Evolutionary conservation across 768 basidiomycete genomes (phyloP), one percentile per base, ranked within the genome.

Genomic region (Leccinum barrowsii): DNA sequence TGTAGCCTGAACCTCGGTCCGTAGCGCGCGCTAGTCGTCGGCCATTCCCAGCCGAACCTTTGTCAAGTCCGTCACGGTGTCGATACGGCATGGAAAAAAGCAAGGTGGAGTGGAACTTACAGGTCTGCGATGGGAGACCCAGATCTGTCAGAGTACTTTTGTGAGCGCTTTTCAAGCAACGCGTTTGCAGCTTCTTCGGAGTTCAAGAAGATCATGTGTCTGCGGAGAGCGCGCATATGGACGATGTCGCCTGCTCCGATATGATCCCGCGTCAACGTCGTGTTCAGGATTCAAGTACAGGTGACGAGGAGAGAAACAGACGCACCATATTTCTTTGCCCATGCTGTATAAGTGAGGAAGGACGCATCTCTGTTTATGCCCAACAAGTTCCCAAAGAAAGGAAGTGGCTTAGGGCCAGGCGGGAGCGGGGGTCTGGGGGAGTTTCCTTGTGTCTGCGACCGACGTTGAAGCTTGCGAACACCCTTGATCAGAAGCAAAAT

Each of bases 181-280:
- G 82, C 81, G 21, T 73, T 72, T 30, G 76, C 77, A 13, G 74
- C 76, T 59, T 80, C 70, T 57, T 78, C 66, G 64, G 75, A 77
- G 69, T 79, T 84, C 50, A 86, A 65, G 50, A 84, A 71, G 53
- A 85, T 63, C 66, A 84, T 74, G 2, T 79, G 73, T 57, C 79
- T 76, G 34, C 76, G 74, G 53, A 84, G 68, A 24, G 82, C 63
- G 21, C 44, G 50, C 0, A 17, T 26, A n/a, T 57, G 37, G 10
- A 64, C 44, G 17, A 48, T n/a, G 22, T 48, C 22, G 12, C 22
- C 46, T 48, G 46, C 13, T 22, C 40, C 44, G 21, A 46, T 22
- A 3, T 21, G n/a, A 21, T 21, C 17, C 22, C 46, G 42, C n/a
- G 21, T 47, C 46, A 10, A 12, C 8, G 8, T 50, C 3, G 26